phyloP scores from a whole-genome alignment of 805 yeast species.

The Saturnispora mendoncae region DNA sequence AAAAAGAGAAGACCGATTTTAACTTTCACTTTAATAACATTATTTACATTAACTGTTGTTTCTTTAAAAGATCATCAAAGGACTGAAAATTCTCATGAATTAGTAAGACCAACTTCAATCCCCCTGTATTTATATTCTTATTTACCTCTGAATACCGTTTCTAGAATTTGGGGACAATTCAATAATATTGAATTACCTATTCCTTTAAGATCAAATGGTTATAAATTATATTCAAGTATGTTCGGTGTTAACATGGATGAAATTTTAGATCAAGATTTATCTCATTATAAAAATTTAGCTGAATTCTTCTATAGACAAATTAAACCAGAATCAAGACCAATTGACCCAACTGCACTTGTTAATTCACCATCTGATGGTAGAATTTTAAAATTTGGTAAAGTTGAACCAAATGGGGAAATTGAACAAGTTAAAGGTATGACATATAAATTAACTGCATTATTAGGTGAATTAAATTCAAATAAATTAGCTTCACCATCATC shows the following conservation, averaged over 20 bases:
- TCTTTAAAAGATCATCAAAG: constrained; percentile 16
- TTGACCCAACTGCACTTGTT: constrained; percentile 52
- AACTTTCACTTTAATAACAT: constrained; percentile 9
- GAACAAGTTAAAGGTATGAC: constrained; percentile 97
- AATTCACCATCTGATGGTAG: constrained; percentile 94
- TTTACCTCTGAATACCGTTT: constrained; percentile 81
- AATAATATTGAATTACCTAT: constrained; percentile 77
- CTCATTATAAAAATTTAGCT: constrained; percentile 66
- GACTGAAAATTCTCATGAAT: constrained; percentile 15
- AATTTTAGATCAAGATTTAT: constrained; percentile 73
- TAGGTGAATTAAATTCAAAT: constrained; percentile 48
- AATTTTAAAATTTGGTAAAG: constrained; percentile 75
- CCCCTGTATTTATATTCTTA: constrained; percentile 81
- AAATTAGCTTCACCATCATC: constrained; percentile 46
- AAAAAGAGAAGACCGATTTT: constrained; percentile 6
- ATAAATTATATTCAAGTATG: constrained; percentile 59
- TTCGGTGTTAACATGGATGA: constrained; percentile 90
- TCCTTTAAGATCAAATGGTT: constrained; percentile 82
- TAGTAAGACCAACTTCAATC: constrained; percentile 70
- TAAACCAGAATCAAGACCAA: constrained; percentile 69
- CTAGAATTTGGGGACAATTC: constrained; percentile 91
- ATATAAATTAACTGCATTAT: constrained; percentile 77
- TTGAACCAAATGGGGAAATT: constrained; percentile 63
- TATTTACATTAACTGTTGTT: constrained; percentile 10
- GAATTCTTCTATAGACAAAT: constrained; percentile 87